Evolutionary conservation across 2,329 filamentous ascomycete species (phyloP), one percentile per base, ranked within the genome.

Genomic region (Chaetomiaceae sp.): DNA sequence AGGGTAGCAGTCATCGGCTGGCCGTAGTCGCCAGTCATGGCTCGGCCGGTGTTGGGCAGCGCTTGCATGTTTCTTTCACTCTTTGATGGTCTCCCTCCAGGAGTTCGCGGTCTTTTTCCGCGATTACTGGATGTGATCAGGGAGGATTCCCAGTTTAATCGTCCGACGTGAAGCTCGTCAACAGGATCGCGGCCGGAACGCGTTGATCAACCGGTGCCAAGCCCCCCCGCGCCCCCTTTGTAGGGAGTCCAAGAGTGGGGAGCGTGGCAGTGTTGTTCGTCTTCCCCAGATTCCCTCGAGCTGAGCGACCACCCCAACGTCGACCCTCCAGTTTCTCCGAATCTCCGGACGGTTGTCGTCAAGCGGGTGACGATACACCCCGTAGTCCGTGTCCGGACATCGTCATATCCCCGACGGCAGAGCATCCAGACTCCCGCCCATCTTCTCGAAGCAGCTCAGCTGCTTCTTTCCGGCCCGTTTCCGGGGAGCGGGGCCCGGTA

Each of bases 11-110:
- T 27, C 8, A 30, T 11, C n/a, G 36, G 26, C 4, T 38, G 32
- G 32, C n/a, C 35, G 27, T 46, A 48, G 39, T 33, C 45, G 42
- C 32, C 18, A 2, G 10, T 15, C 27, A 38, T 27, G 18, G 39
- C 34, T 17, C 27, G 29, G 35, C 24, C 42, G 15, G 27, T 32
- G 43, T 46, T 46, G 30, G 42, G 43, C 3, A 45, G 18, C 17
- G 38, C 47, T 22, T 49, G 42, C 47, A 49, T 49, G 12, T 26
- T 27, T 3, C 10, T 7, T 37, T 18, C 20, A 14, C 27, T 3
- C 22, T 39, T n/a, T 8, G 18, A 24, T 30, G 38, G 17, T 20
- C 5, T 22, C 3, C n/a, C 4, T 20, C 30, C 30, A n/a, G 11
- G 29, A 36, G 22, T 17, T 36, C 18, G 24, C 24, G 14, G n/a